A percentile compares a stretch with the other conserved stretches of the same genome.
Evolutionary conservation across 2,329 filamentous ascomycete genomes (phyloP).

Genomic region (Didymella pomorum): DNA sequence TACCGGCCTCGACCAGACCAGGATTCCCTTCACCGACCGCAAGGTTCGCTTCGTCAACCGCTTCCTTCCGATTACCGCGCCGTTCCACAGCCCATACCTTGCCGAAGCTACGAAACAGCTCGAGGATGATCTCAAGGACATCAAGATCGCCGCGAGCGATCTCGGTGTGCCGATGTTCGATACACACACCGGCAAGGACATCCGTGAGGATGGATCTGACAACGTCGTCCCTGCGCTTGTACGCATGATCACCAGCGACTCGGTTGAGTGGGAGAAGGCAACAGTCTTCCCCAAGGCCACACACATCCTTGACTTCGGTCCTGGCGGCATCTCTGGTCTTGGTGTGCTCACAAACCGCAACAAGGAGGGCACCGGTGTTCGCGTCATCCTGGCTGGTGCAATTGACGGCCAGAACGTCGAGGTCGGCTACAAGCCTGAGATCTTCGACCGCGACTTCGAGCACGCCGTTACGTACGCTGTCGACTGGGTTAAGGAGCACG

Average conservation of each 20-base stretch:
- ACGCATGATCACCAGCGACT: constrained; percentile 91
- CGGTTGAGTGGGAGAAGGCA: constrained; percentile 95
- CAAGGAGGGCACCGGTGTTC: constrained; percentile 97
- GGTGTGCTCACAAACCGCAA: constrained; percentile 97
- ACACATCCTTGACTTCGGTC: constrained; percentile 95
- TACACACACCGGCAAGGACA: constrained; percentile 78
- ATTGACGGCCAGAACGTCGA: constrained; percentile 89
- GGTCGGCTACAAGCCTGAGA: constrained; percentile 96
- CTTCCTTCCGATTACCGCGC: constrained; percentile 95
- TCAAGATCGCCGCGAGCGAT: constrained; percentile 75
- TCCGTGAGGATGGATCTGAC: constrained; percentile 71
- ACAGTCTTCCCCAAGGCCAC: constrained; percentile 90
- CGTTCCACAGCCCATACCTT: constrained; percentile 97
- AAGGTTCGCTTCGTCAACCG: constrained; percentile 97
- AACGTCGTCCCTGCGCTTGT: constrained; percentile 88
- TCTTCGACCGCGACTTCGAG: constrained; percentile 96
- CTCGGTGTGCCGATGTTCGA: constrained; percentile 88
- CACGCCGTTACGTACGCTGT: constrained; percentile 93
- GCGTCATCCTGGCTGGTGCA: constrained; percentile 93
- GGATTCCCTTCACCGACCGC: constrained; percentile 91
- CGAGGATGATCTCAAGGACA: constrained; percentile 83
- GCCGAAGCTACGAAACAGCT: constrained; percentile 82
- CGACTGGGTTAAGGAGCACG: constrained; percentile 97
- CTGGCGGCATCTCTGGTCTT: constrained; percentile 94
- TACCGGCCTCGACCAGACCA: constrained; percentile 94